Evolutionary conservation across 345 rosid genomes (phyloP).

Genomic region (Sonneratia alba): DNA sequence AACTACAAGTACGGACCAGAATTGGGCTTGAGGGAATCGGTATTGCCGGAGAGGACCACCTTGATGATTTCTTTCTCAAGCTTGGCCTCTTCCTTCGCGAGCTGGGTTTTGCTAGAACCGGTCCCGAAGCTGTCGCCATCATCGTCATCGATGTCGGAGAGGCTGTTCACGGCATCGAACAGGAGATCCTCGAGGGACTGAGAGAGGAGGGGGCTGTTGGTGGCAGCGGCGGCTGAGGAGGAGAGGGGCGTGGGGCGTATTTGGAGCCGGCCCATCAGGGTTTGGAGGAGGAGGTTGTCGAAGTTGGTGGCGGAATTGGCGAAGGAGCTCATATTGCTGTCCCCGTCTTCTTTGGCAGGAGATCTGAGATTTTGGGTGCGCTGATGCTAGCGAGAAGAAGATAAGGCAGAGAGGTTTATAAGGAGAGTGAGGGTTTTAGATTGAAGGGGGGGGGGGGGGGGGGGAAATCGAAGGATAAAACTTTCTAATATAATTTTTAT

Average conservation of each 20-base stretch:
- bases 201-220: conserved; percentile 38
- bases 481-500: too few relatives aligned
- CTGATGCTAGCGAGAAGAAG: too few relatives aligned
- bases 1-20: conserved; percentile 31
- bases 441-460: too few relatives aligned
- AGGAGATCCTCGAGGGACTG: conserved; percentile 82
- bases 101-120: conserved; percentile 22
- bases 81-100: conserved; percentile 68
- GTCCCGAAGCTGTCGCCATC: conserved; percentile 36
- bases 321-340: background rate
- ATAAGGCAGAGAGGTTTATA: too few relatives aligned
- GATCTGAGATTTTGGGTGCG: too few relatives aligned
- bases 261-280: background rate
- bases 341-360: too few relatives aligned
- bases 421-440: too few relatives aligned
- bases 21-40: conserved; percentile 73
- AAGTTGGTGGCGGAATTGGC: background rate
- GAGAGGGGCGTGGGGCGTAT: background rate
- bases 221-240: background rate
- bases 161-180: conserved; percentile 37
- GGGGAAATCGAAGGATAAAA: too few relatives aligned
- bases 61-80: conserved; percentile 79
- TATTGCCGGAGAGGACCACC: conserved; percentile 55
- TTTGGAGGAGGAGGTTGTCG: background rate
- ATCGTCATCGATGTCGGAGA: conserved; percentile 28